Conservation (phyloP, 345 rosid species). For the Melaleuca alternifolia region DNA sequence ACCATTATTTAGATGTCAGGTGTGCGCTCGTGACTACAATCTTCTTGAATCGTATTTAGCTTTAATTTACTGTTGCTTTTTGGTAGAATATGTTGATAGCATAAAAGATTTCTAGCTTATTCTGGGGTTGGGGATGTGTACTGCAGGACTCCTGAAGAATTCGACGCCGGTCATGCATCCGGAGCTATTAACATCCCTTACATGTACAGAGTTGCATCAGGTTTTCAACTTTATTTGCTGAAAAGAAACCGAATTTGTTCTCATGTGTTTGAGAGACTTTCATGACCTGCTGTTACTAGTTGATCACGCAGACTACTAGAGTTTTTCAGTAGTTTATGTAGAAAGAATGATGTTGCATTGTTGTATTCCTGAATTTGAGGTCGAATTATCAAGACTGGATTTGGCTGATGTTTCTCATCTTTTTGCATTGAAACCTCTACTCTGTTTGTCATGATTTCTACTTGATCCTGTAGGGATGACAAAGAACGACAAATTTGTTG, state of each 20-base stretch:
- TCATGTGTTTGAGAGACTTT: not conserved
- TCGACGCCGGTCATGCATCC: conserved; percentile 62
- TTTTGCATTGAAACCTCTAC: not conserved
- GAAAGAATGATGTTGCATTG: not conserved
- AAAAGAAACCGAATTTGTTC: accelerated
- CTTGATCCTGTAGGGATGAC: conserved; percentile 35
- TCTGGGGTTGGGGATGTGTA: not conserved
- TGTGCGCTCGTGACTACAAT: not conserved
- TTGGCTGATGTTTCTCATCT: not conserved
- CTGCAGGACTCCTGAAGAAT: conserved; percentile 72
- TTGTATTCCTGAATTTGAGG: not conserved
- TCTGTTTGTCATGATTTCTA: not conserved
- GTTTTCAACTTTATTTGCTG: conserved; percentile 6
- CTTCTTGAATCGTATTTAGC: not conserved
- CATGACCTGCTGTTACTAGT: not conserved
- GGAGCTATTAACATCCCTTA: conserved; percentile 81
- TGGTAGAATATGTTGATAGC: not conserved
- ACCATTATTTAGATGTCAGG: conserved; percentile 73
- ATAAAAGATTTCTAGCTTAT: not conserved
- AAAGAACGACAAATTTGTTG: conserved; percentile 54
- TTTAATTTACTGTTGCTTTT: not conserved
- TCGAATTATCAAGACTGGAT: not conserved
- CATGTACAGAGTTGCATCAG: conserved; percentile 77
- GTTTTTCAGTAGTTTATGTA: not conserved
- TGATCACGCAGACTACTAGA: not conserved